Evolutionary conservation across 148 eudicot genomes (phyloP), one percentile per base, ranked within the genome.

Genomic region (Arctostaphylos glauca): DNA sequence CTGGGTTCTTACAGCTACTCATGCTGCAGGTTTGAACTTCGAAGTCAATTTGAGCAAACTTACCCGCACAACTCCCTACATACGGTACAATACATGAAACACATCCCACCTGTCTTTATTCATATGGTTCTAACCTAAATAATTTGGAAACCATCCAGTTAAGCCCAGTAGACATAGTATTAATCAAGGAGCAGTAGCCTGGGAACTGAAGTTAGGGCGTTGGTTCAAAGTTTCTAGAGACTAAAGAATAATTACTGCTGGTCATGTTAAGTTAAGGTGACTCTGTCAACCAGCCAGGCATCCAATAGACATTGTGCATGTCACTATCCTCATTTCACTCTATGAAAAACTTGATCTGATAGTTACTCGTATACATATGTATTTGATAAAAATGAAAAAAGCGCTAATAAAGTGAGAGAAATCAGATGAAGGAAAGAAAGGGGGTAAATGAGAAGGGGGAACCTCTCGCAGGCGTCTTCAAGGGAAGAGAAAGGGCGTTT

Each of bases 401-500:
- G 71, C 44, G 5, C 3, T 13, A n/a, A 10, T 21, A 4, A 16
- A 25, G 9, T 0, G 21, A 2, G 71, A 75, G 12, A 3, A 62
- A 64, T 13, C 62, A 58, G 52, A 56, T 9, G 46, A 55, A 6
- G 31, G 66, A 25, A 56, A 47, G 38, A 18, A 58, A 31, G 68
- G 18, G 55, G 43, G 71, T 0, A 31, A 31, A 31, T 18, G 44
- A 64, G 50, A 25, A 76, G 55, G 13, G 6, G 15, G 56, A n/a
- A 95, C 98, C 98, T 94, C 82, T 92, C 98, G 78, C 98, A 95
- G 48, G 98, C 98, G 79, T 95, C 98, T 87, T 95, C 94, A 38
- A 95, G 92, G 68, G 98, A 92, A 53, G 98, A 81, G 81, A 95
- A 94, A 53, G 98, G 96, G n/a, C 91, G 89, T 79, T 91, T 91